Conservation (phyloP, 2,329 filamentous ascomycete species). For the Pseudogymnoascus sp. region DNA sequence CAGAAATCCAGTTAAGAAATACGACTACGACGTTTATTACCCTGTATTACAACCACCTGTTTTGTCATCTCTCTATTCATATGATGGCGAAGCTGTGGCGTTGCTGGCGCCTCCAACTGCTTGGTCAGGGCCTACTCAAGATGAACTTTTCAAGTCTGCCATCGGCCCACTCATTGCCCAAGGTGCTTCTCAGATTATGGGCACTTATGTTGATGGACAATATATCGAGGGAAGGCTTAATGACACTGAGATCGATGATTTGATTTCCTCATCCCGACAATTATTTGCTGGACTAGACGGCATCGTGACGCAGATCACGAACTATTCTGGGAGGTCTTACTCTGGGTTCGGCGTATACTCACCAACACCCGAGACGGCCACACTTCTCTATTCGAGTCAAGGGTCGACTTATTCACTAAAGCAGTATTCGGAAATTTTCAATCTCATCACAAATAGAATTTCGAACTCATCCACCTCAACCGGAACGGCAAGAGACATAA, state of each 20-base stretch:
- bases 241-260: not conserved
- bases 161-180: not conserved
- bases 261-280: not conserved
- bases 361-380: conserved; percentile 15
- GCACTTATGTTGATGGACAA: not conserved
- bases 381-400: conserved; percentile 14
- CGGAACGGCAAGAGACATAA: conserved; percentile 13
- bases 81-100: conserved; percentile 10
- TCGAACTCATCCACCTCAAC: conserved; percentile 16
- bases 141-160: conserved; percentile 14
- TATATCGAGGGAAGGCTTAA: not conserved
- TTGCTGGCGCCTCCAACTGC: conserved; percentile 18
- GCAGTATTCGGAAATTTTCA: conserved; percentile 12
- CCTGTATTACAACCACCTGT: not conserved
- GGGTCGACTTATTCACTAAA: not conserved
- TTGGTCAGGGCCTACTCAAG: conserved; percentile 16
- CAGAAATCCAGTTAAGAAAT: conserved; percentile 10
- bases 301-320: conserved; percentile 16
- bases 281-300: conserved; percentile 2
- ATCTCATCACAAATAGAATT: conserved; percentile 20
- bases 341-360: conserved; percentile 17
- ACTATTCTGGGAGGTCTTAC: conserved; percentile 9
- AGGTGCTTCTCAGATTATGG: not conserved
- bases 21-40: not conserved
- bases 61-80: conserved; percentile 11